Evolutionary conservation across 129 eudicot species (phyloP).

Genomic region (Tanacetum coccineum): DNA sequence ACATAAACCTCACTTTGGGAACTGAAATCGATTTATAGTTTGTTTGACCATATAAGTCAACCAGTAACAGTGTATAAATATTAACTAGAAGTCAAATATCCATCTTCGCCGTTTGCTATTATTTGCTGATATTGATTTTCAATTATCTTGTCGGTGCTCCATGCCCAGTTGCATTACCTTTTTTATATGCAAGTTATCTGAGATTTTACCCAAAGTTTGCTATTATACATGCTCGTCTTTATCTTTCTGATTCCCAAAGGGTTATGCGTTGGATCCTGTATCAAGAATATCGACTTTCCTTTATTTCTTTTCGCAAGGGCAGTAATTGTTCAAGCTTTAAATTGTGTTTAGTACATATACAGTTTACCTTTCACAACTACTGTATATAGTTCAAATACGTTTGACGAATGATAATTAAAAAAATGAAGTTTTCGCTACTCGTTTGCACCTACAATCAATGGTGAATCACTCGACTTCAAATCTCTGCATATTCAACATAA

Average conservation of each 20-base stretch:
- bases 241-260: too few species aligned
- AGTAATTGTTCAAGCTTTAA: too few species aligned
- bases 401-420: neutral
- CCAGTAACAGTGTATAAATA: too few species aligned
- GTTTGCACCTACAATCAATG: slow-evolving; percentile 25
- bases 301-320: too few species aligned
- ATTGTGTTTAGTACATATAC: neutral
- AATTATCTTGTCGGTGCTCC: too few species aligned
- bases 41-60: slow-evolving; percentile 9
- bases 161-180: too few species aligned
- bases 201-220: too few species aligned
- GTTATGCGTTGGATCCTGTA: too few species aligned
- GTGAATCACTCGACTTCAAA: slow-evolving; percentile 29
- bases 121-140: neutral
- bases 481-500: slow-evolving; percentile 29
- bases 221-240: too few species aligned
- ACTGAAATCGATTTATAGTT: neutral
- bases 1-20: slow-evolving; percentile 3
- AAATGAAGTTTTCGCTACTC: slow-evolving; percentile 14
- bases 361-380: neutral
- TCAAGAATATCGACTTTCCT: too few species aligned
- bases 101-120: too few species aligned
- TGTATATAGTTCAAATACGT: neutral
- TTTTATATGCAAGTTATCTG: too few species aligned
- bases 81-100: neutral